These are phyloP conservation scores for Gorgonomyces haynaldii DNA, from an alignment of 192 early-diverging fungal genomes.

Conservation along the genomic window DNA sequence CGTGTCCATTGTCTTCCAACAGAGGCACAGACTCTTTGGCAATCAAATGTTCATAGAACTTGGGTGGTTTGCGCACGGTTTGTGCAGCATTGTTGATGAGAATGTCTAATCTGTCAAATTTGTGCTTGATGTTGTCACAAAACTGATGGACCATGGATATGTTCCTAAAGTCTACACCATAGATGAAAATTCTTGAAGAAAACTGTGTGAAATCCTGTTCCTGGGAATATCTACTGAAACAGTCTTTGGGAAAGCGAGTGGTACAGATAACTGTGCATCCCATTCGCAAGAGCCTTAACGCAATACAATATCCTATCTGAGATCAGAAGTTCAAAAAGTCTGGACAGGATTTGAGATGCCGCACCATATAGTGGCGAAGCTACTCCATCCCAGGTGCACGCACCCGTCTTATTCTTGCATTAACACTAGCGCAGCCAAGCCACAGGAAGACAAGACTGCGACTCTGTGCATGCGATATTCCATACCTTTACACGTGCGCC, in stretches of 20 bases:
- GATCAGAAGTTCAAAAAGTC: background rate
- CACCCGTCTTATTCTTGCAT: too few species aligned
- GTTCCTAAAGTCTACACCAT: slow-evolving; percentile 45
- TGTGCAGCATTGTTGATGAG: slow-evolving; percentile 54
- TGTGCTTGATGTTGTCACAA: slow-evolving; percentile 27
- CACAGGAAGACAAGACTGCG: slow-evolving; percentile 15
- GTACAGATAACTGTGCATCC: slow-evolving; percentile 41
- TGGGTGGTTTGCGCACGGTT: slow-evolving; percentile 43
- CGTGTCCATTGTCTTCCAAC: background rate
- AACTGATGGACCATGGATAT: slow-evolving; percentile 41
- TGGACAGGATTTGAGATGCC: too few species aligned
- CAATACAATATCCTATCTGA: slow-evolving; percentile 46
- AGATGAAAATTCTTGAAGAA: slow-evolving; percentile 25
- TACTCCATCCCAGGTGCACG: too few species aligned
- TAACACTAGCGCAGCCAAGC: slow-evolving; percentile 21
- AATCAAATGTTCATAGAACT: slow-evolving; percentile 43
- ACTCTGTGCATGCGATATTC: slow-evolving; percentile 18
- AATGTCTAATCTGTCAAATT: slow-evolving; percentile 29
- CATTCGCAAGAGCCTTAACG: slow-evolving; percentile 42
- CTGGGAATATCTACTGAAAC: slow-evolving; percentile 30
- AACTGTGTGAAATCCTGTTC: slow-evolving; percentile 32
- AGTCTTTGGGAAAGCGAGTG: slow-evolving; percentile 43
- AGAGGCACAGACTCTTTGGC: slow-evolving; percentile 18
- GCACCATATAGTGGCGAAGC: background rate
- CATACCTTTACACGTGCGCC: slow-evolving; percentile 33